A percentile compares a stretch with the other conserved stretches of the same genome.
phyloP scores from a whole-genome alignment of 176 grass and related monocot genomes.

The Avena insularis region DNA sequence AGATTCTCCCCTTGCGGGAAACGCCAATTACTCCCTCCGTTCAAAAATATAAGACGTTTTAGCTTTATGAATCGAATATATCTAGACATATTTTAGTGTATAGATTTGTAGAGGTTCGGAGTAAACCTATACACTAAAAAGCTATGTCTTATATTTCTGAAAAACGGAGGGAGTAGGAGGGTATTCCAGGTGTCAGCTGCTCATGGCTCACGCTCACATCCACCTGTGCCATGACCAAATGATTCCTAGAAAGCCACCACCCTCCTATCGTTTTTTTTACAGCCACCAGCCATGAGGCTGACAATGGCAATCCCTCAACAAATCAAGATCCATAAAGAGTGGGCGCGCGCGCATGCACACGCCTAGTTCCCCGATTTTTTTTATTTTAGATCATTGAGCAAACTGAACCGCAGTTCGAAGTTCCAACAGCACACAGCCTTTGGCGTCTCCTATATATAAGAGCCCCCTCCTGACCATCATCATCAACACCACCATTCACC shows the following conservation, averaged over 20 bases:
- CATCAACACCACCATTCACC: neutral
- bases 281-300: slow-evolving; percentile 47
- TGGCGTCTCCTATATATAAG: slow-evolving; percentile 55
- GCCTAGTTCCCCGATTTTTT: neutral
- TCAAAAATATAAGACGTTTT: no score
- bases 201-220: neutral
- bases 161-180: no score
- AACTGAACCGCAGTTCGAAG: slow-evolving; percentile 19
- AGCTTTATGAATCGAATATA: no score
- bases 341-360: slow-evolving; percentile 36
- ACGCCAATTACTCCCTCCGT: no score
- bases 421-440: neutral
- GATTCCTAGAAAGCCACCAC: slow-evolving; percentile 48
- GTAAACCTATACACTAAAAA: no score
- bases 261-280: slow-evolving; percentile 36
- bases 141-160: no score
- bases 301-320: slow-evolving; percentile 21
- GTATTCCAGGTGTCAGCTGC: slow-evolving; percentile 35
- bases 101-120: no score
- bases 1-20: neutral
- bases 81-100: no score
- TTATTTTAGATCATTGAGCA: slow-evolving; percentile 39
- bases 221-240: slow-evolving; percentile 13
- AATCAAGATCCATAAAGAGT: slow-evolving; percentile 64
- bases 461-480: slow-evolving; percentile 22